Evolutionary conservation across 805 yeast genomes (phyloP).

Genomic region (Kodamaea jinghongensis): DNA sequence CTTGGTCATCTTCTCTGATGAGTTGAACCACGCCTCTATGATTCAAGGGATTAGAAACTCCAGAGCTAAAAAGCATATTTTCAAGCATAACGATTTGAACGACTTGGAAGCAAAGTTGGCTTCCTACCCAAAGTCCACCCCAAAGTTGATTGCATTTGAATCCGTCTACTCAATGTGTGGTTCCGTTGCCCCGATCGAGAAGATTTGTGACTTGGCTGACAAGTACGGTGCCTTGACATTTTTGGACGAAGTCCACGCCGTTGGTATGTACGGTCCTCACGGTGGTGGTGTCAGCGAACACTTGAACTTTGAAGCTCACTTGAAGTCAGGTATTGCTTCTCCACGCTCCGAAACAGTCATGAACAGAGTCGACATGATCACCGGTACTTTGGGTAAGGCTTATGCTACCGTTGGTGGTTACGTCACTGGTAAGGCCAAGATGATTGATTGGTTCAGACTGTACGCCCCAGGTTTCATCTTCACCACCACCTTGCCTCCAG

Average conservation of each 20-base stretch:
- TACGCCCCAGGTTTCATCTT: conserved; percentile 97
- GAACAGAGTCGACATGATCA: conserved; percentile 92
- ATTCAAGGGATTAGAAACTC: conserved; percentile 93
- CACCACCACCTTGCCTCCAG: conserved; percentile 96
- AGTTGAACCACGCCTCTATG: conserved; percentile 96
- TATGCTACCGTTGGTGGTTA: conserved; percentile 98
- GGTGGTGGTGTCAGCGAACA: conserved; percentile 99
- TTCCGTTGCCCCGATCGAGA: conserved; percentile 89
- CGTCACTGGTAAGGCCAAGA: conserved; percentile 78
- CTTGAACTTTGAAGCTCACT: conserved; percentile 80
- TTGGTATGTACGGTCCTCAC: conserved; percentile 98
- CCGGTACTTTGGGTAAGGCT: conserved; percentile 97
- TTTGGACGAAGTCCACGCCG: conserved; percentile 98
- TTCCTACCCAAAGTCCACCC: conserved; percentile 78
- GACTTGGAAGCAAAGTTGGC: conserved; percentile 81
- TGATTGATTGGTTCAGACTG: conserved; percentile 94
- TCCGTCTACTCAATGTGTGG: conserved; percentile 99
- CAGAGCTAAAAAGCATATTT: conserved; percentile 80
- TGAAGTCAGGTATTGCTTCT: conserved; percentile 60
- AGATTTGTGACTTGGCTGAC: conserved; percentile 92
- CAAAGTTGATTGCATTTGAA: conserved; percentile 96
- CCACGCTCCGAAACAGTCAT: conserved; percentile 54
- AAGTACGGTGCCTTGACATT: conserved; percentile 97
- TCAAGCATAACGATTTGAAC: conserved; percentile 83
- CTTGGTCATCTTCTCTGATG: conserved; percentile 89